phyloP scores from a whole-genome alignment of 148 eudicot species.

The Chenopodium album region DNA sequence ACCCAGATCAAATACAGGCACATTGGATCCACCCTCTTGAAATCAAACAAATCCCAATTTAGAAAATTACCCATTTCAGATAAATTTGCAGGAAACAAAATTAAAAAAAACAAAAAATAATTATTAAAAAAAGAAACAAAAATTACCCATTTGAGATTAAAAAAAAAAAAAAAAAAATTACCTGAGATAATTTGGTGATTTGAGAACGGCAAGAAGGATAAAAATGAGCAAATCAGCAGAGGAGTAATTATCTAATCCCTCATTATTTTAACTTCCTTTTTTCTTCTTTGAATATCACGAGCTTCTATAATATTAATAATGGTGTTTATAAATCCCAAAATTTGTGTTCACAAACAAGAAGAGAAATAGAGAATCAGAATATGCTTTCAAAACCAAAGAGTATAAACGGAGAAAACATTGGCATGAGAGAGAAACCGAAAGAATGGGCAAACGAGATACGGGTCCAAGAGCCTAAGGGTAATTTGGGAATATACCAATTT shows the following conservation, averaged over 20 bases:
- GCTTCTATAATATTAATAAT: background rate
- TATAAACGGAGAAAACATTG: slow-evolving; percentile 24
- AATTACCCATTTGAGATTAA: background rate
- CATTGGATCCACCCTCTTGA: slow-evolving; percentile 19
- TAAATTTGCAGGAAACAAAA: slow-evolving; percentile 2
- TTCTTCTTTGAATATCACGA: background rate
- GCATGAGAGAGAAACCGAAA: background rate
- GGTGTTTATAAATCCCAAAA: background rate
- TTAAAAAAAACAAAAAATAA: background rate
- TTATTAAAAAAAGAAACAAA: background rate
- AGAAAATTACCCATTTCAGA: background rate
- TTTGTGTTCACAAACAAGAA: background rate
- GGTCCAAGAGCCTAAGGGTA: background rate
- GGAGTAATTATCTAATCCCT: background rate
- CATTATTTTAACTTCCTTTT: background rate
- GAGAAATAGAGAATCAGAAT: slow-evolving; percentile 21
- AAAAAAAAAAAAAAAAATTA: background rate
- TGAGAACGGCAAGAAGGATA: background rate
- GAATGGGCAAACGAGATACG: background rate
- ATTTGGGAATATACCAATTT: background rate
- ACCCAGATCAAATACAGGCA: background rate
- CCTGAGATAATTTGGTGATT: slow-evolving; percentile 10
- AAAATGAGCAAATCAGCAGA: slow-evolving; percentile 14
- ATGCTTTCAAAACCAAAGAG: slow-evolving; percentile 15
- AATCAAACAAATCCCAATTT: slow-evolving; percentile 12